These are phyloP conservation scores for Zygnema circumcarinatum DNA, from an alignment of 139 green algal genomes.

Conservation along the genomic window DNA sequence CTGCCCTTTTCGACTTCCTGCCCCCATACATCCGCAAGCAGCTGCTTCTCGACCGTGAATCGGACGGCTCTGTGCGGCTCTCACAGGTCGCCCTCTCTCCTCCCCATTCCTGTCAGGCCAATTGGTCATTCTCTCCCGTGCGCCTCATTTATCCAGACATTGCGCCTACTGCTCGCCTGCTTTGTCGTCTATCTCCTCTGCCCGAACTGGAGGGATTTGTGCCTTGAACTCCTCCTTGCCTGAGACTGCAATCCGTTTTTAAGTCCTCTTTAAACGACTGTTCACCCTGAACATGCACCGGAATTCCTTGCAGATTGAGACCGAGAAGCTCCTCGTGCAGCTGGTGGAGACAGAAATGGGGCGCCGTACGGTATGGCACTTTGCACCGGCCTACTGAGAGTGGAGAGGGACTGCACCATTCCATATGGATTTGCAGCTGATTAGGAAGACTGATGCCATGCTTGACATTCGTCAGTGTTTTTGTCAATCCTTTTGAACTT, in stretches of 20 bases:
- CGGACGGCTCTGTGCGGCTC: slow-evolving; percentile 69
- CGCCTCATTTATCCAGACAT: too few species aligned
- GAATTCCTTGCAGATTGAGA: slow-evolving; percentile 55
- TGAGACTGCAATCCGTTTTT: too few species aligned
- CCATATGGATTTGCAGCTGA: too few species aligned
- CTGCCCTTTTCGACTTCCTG: slow-evolving; percentile 62
- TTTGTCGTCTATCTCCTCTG: background rate
- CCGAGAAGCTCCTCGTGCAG: slow-evolving; percentile 47
- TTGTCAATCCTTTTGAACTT: too few species aligned
- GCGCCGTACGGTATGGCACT: slow-evolving; percentile 25
- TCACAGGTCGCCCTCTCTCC: slow-evolving; percentile 20
- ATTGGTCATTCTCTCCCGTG: background rate
- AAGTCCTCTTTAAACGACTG: too few species aligned
- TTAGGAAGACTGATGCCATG: background rate
- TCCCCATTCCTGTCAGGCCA: too few species aligned
- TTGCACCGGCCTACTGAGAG: too few species aligned
- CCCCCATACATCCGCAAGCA: slow-evolving; percentile 59
- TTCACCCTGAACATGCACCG: too few species aligned
- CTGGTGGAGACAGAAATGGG: slow-evolving; percentile 47
- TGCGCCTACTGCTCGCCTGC: too few species aligned
- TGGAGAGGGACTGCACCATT: too few species aligned
- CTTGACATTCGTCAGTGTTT: too few species aligned
- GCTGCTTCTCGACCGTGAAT: slow-evolving; percentile 71
- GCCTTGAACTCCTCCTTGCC: too few species aligned
- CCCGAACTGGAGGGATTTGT: background rate